Conservation (phyloP, 2,329 filamentous ascomycete genomes). For the Phaeosphaeria sp. region DNA sequence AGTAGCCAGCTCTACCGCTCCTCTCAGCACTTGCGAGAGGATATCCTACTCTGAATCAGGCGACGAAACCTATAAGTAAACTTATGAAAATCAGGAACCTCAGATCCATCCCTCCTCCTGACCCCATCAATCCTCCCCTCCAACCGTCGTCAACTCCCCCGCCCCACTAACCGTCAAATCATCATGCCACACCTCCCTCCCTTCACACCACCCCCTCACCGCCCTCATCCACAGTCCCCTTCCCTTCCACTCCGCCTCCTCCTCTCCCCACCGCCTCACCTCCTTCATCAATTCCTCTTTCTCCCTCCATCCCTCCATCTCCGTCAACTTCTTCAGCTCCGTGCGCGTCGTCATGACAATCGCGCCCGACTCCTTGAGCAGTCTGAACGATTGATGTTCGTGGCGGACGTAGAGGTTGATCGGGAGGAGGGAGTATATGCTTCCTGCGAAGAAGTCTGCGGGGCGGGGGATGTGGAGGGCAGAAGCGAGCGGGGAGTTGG, state of each 20-base stretch:
- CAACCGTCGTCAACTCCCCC: neutral
- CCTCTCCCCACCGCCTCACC: conserved; percentile 30
- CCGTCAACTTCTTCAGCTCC: conserved; percentile 43
- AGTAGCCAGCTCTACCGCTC: too few relatives aligned
- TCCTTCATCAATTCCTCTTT: conserved; percentile 22
- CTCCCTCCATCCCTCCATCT: conserved; percentile 13
- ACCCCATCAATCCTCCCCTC: neutral
- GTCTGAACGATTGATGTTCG: conserved; percentile 59
- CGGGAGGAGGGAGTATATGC: conserved; percentile 32
- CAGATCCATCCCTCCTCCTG: too few relatives aligned
- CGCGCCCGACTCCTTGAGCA: conserved; percentile 52
- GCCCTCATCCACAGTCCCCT: conserved; percentile 30
- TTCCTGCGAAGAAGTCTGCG: conserved; percentile 42
- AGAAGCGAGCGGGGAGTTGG: conserved; percentile 46
- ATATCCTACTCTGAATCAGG: too few relatives aligned
- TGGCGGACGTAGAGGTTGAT: conserved; percentile 56
- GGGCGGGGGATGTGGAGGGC: conserved; percentile 56
- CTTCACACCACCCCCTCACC: conserved; percentile 27
- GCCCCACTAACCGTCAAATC: conserved; percentile 7
- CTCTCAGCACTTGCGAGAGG: too few relatives aligned
- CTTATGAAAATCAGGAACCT: too few relatives aligned
- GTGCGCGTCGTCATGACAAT: conserved; percentile 61
- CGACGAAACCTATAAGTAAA: too few relatives aligned
- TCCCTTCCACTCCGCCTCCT: conserved; percentile 32
- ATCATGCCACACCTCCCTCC: conserved; percentile 6